Evolutionary conservation across 2,329 filamentous ascomycete genomes (phyloP).

Genomic region (Lecanicillium sp.): DNA sequence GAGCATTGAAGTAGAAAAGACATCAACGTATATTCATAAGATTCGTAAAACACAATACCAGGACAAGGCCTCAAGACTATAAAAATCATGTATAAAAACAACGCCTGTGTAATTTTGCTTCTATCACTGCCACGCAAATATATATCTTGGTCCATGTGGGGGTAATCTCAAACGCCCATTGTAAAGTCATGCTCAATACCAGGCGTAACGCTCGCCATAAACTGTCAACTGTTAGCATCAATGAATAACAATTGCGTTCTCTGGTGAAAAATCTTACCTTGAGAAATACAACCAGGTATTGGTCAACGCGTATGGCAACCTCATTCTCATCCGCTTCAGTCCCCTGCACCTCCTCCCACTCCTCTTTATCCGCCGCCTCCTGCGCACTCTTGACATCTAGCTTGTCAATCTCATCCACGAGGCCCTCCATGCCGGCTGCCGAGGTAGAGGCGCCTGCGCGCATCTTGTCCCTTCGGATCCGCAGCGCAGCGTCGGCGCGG

Average conservation of each 20-base stretch:
- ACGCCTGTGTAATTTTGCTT: too few species aligned
- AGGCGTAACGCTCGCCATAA: constrained; percentile 84
- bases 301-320: constrained; percentile 77
- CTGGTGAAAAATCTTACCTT: constrained; percentile 55
- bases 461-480: constrained; percentile 77
- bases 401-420: constrained; percentile 72
- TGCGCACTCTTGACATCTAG: constrained; percentile 49
- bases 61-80: too few species aligned
- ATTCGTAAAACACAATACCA: too few species aligned
- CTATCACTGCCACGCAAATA: too few species aligned
- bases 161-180: constrained; percentile 65
- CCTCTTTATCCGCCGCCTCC: constrained; percentile 44
- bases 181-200: constrained; percentile 98
- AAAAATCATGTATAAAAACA: too few species aligned
- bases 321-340: constrained; percentile 59
- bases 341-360: constrained; percentile 58
- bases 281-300: constrained; percentile 79
- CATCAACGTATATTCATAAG: too few species aligned
- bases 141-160: background rate
- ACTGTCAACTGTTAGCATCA: constrained; percentile 32
- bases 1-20: too few species aligned
- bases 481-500: constrained; percentile 86
- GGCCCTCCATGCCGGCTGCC: constrained; percentile 65
- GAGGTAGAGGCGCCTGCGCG: constrained; percentile 44
- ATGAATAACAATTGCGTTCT: background rate